Evolutionary conservation across 1,139 yeast genomes (phyloP).

Genomic region (Pichia sp.): DNA sequence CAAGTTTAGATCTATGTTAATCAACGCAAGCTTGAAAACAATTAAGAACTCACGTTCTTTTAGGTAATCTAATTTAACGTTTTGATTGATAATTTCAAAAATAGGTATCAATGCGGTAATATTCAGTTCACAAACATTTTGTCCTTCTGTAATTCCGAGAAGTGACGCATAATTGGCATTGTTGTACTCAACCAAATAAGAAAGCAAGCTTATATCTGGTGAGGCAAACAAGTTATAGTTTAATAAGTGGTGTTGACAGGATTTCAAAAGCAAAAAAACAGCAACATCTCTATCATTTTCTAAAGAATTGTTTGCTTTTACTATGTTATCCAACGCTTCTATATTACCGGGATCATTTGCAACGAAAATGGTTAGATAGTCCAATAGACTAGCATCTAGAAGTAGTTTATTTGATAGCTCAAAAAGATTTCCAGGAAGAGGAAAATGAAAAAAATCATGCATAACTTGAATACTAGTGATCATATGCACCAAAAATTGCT

Average conservation of each 20-base stretch:
- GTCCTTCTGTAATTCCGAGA: conserved; percentile 11
- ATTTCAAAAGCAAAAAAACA: conserved; percentile 11
- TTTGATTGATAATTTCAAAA: conserved; percentile 39
- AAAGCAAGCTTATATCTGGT: conserved; percentile 3
- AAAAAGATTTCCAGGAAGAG: background rate
- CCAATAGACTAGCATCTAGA: background rate
- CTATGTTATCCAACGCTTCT: conserved; percentile 8
- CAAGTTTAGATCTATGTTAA: conserved; percentile 20
- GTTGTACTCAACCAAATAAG: conserved; percentile 9
- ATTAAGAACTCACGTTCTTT: conserved; percentile 32
- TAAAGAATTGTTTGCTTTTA: conserved; percentile 1
- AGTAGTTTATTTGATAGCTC: conserved; percentile 5
- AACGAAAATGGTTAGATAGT: conserved; percentile 9
- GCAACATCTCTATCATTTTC: conserved; percentile 14
- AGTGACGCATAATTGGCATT: conserved; percentile 11
- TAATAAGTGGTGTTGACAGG: conserved; percentile 3
- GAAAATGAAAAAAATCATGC: background rate
- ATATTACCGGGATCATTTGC: background rate
- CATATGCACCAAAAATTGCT: conserved; percentile 6
- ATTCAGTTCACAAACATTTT: conserved; percentile 2
- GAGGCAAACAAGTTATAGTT: conserved; percentile 13
- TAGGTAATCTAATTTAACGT: conserved; percentile 31
- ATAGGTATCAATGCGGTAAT: conserved; percentile 16
- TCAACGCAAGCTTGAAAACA: conserved; percentile 30
- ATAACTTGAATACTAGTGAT: conserved; percentile 1